A percentile compares a stretch with the other conserved stretches of the same genome.
Conservation (phyloP, 176 grass and related monocot genomes). For the Poa annua region DNA sequence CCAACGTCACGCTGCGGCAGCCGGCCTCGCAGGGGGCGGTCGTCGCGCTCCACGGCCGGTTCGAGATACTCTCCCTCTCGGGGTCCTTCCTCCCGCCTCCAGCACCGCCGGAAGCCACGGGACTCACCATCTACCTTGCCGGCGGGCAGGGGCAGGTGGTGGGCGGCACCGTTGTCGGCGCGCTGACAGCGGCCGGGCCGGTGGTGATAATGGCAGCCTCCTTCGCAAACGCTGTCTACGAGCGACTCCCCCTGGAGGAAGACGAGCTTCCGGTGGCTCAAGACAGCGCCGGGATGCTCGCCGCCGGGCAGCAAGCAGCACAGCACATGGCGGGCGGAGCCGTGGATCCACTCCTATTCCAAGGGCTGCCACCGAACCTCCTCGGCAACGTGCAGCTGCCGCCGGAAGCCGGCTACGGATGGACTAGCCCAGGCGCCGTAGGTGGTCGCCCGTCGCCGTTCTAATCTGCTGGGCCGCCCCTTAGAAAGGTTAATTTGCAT, state of each 20-base stretch:
- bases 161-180: conserved; percentile 73
- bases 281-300: conserved; percentile 53
- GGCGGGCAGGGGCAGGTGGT: conserved; percentile 84
- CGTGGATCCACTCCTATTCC: conserved; percentile 64
- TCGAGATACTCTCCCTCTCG: conserved; percentile 88
- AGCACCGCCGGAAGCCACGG: conserved; percentile 73
- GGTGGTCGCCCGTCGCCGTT: too few relatives aligned
- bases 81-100: conserved; percentile 87
- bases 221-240: conserved; percentile 81
- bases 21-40: conserved; percentile 63
- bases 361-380: conserved; percentile 75
- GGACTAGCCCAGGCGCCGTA: conserved; percentile 37
- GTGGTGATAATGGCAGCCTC: conserved; percentile 91
- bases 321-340: conserved; percentile 46
- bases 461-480: too few relatives aligned
- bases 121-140: conserved; percentile 79
- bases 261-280: conserved; percentile 63
- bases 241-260: conserved; percentile 75
- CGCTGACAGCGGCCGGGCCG: conserved; percentile 57
- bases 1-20: conserved; percentile 76
- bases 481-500: conserved; percentile 55
- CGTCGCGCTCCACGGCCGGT: conserved; percentile 72
- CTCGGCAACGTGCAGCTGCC: conserved; percentile 82
- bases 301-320: conserved; percentile 44
- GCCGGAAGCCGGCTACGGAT: conserved; percentile 57